phyloP scores from a whole-genome alignment of 768 basidiomycete genomes.

The Punctularia strigosozonata region DNA sequence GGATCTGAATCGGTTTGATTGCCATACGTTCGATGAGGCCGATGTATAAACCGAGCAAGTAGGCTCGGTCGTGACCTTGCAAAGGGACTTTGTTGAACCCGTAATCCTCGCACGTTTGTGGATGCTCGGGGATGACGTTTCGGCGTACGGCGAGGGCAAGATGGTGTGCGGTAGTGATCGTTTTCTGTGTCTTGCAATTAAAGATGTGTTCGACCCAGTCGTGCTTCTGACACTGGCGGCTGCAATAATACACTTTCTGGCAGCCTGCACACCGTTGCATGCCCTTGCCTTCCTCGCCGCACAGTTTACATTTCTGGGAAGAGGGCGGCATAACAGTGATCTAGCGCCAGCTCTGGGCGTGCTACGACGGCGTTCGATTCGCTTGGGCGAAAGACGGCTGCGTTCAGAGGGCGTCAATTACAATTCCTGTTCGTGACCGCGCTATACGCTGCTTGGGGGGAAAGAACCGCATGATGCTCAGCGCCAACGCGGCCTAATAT shows the following conservation, averaged over 20 bases:
- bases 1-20: constrained; percentile 16
- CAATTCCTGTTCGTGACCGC: too few species aligned
- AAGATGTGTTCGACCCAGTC: constrained; percentile 23
- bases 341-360: too few species aligned
- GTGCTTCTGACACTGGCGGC: constrained; percentile 15
- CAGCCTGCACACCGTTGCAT: constrained; percentile 14
- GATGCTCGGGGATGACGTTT: constrained; percentile 18
- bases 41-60: constrained; percentile 21
- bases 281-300: too few species aligned
- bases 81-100: constrained; percentile 19
- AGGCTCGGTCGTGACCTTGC: constrained; percentile 4
- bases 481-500: too few species aligned
- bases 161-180: constrained; percentile 20
- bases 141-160: constrained; percentile 17
- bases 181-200: constrained; percentile 15
- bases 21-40: constrained; percentile 14
- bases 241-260: constrained; percentile 22
- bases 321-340: too few species aligned
- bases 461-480: too few species aligned
- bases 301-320: too few species aligned
- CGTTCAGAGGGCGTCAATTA: too few species aligned
- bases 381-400: too few species aligned
- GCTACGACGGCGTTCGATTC: too few species aligned
- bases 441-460: too few species aligned
- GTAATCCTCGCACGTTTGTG: constrained; percentile 22